A percentile compares a stretch with the other conserved stretches of the same genome.
phyloP scores from a whole-genome alignment of 331 rosid species.

The Acacia concinna region DNA sequence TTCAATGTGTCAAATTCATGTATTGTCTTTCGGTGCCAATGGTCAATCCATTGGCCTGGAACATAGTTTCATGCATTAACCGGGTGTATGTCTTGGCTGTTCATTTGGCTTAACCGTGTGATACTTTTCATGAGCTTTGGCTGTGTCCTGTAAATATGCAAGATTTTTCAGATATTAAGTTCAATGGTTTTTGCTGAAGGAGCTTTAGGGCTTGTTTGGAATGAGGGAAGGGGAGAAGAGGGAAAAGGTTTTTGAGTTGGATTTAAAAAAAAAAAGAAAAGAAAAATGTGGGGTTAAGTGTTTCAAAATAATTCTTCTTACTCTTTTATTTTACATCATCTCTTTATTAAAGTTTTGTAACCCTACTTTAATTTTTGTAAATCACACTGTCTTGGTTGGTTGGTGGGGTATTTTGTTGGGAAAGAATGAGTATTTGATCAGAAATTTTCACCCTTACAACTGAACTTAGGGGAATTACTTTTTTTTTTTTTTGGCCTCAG shows the following conservation, averaged over 20 bases:
- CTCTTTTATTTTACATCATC: too few relatives aligned
- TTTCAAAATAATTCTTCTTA: too few relatives aligned
- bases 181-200: background rate
- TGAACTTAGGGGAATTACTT: background rate
- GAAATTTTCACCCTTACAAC: background rate
- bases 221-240: too few relatives aligned
- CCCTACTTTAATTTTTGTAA: too few relatives aligned
- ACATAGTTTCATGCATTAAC: background rate
- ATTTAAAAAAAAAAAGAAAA: too few relatives aligned
- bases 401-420: background rate
- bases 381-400: too few relatives aligned
- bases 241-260: too few relatives aligned
- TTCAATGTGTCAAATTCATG: background rate
- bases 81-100: background rate
- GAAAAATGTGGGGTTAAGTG: too few relatives aligned
- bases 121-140: background rate
- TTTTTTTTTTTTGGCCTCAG: background rate
- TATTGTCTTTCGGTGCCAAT: background rate
- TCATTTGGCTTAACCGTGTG: background rate
- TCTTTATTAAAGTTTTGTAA: too few relatives aligned
- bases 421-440: background rate
- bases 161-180: background rate
- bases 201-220: too few relatives aligned
- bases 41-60: background rate
- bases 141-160: background rate